These are phyloP conservation scores for Noccaea caerulescens DNA, from an alignment of 345 rosid genomes.

Conservation along the genomic window DNA sequence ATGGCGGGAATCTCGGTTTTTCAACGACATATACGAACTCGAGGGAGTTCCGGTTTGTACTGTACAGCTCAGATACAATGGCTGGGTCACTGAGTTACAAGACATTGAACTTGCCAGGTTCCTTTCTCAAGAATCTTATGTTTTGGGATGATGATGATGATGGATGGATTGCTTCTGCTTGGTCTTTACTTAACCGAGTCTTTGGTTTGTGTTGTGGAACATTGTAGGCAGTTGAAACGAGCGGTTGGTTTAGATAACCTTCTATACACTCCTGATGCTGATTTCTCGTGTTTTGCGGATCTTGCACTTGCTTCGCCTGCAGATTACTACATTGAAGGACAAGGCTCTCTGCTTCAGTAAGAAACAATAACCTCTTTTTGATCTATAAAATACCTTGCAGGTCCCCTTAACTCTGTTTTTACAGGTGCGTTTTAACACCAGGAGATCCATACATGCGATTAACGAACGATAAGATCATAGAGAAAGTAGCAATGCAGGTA, in stretches of 20 bases:
- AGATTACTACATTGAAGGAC: constrained; percentile 94
- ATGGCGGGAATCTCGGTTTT: constrained; percentile 83
- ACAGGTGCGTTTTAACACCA: constrained; percentile 91
- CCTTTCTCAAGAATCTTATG: not conserved
- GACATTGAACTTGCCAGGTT: constrained; percentile 86
- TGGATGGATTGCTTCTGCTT: not conserved
- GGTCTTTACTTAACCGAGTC: not conserved
- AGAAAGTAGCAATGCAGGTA: constrained; percentile 88
- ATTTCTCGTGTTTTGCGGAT: constrained; percentile 98
- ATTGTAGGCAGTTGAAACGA: constrained; percentile 76
- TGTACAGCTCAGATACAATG: constrained; percentile 92
- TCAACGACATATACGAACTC: constrained; percentile 77
- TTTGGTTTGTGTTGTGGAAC: constrained; percentile 48
- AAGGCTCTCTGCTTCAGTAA: constrained; percentile 98
- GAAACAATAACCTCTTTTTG: constrained; percentile 16
- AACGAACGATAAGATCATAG: constrained; percentile 78
- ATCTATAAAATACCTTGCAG: not conserved
- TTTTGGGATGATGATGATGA: constrained; percentile 21
- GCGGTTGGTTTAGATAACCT: constrained; percentile 92
- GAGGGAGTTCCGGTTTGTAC: constrained; percentile 94
- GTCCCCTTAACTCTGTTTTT: constrained; percentile 27
- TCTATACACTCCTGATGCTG: constrained; percentile 96
- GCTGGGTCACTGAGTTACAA: constrained; percentile 94
- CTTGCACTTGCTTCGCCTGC: constrained; percentile 89
- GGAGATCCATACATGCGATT: constrained; percentile 97